Percentiles rank a stretch among this genome's conserved stretches.
Evolutionary conservation across 2,329 filamentous ascomycete species (phyloP).

Genomic region (Cladophialophora bantiana): DNA sequence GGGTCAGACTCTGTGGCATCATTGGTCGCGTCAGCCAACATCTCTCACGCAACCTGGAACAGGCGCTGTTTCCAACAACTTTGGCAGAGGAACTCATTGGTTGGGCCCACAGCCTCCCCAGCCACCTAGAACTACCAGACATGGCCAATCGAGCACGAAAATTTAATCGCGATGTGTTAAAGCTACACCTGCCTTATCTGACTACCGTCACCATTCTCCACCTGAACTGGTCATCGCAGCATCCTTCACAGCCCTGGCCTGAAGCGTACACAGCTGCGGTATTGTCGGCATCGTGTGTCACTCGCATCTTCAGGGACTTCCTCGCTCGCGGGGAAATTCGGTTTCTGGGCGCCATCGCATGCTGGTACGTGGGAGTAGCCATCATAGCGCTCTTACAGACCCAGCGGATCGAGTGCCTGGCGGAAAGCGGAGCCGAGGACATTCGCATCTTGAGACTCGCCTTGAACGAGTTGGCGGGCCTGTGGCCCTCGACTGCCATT

Average conservation of each 20-base stretch:
- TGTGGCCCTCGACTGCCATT: conserved; percentile 50
- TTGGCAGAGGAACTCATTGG: conserved; percentile 47
- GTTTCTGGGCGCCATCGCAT: conserved; percentile 53
- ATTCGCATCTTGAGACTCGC: conserved; percentile 45
- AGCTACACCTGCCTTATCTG: conserved; percentile 53
- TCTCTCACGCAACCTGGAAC: conserved; percentile 42
- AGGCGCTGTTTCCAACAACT: conserved; percentile 34
- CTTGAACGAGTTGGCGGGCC: conserved; percentile 45
- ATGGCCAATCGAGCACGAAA: conserved; percentile 41
- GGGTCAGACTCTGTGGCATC: conserved; percentile 52
- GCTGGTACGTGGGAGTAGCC: conserved; percentile 53
- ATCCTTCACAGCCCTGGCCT: conserved; percentile 47
- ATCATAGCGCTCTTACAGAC: conserved; percentile 53
- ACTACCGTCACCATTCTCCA: conserved; percentile 53
- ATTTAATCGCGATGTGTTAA: conserved; percentile 53
- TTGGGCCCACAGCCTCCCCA: conserved; percentile 48
- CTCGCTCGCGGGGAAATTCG: conserved; percentile 49
- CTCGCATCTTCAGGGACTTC: conserved; percentile 50
- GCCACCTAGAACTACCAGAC: conserved; percentile 47
- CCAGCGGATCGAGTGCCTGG: conserved; percentile 43
- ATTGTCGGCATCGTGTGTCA: conserved; percentile 50
- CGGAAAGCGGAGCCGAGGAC: conserved; percentile 43
- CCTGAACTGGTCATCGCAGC: conserved; percentile 47
- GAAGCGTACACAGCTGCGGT: conserved; percentile 43
- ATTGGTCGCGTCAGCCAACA: conserved; percentile 52